Evolutionary conservation across 192 early-diverging fungal species (phyloP), one percentile per base, ranked within the genome.

Genomic region (Entrophospora sp.): DNA sequence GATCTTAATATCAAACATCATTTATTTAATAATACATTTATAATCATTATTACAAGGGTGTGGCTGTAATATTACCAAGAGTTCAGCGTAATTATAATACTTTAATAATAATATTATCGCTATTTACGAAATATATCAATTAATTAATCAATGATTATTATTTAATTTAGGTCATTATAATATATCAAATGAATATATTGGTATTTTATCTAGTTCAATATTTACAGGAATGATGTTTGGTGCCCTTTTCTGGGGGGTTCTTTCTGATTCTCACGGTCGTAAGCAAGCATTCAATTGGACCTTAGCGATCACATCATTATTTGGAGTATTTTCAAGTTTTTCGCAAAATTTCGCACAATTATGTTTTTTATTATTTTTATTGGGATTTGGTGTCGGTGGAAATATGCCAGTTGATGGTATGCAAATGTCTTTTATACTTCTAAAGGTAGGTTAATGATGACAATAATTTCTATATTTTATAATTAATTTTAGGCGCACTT

Each of bases 201-300:
- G 91, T 0, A 74, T 83, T 4, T 66, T 89, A 42, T 85, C 83
- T 1, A 90, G 85, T 51, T 76, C 85, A 28, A 77, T 87, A 53
- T 88, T 89, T 38, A 75, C 82, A 30, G 92, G 92, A 3, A 85
- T 90, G 79, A 91, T 89, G 82, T 75, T 90, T 69, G 92, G 91
- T 0, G 87, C 90, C 8, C 77, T 88, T 28, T 77, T 91, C 58
- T 94, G 92, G 92, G 92, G 92, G 6, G 77, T 76, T 13, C 69
- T 87, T 13, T 81, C 85, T 5, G 92, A 94, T 65, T 68, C 75
- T 16, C 74, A 81, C 64, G 92, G 92, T 8, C 87, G 92, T 27
- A 79, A 84, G 43, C 69, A 81, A 32, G 87, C 90, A 1, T 94
- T 91, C 62, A 83, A 80, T 45, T 81, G 81, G 69, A 94, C 92